A percentile compares a stretch with the other conserved stretches of the same genome.
phyloP scores from a whole-genome alignment of 1,284 basidiomycete species.

The Sporisorium graminicola region DNA sequence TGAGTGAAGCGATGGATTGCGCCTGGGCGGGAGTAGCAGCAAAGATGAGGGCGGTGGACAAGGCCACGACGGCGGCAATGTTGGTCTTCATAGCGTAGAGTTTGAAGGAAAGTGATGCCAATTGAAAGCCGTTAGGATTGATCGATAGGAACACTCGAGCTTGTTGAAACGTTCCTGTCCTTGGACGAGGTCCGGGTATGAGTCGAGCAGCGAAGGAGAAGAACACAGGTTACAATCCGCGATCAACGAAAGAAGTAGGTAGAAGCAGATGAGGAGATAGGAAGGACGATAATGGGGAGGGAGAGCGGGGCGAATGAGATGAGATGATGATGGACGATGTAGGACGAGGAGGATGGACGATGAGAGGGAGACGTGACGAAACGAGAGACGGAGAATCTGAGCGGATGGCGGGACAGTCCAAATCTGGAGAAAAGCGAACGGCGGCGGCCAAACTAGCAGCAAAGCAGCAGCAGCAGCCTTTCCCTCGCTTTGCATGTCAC shows the following conservation, averaged over 20 bases:
- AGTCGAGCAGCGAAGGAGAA: background rate
- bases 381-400: background rate
- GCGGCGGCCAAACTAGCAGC: background rate
- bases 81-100: slow-evolving; percentile 27
- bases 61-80: slow-evolving; percentile 24
- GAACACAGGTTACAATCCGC: background rate
- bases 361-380: background rate
- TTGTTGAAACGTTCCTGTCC: background rate
- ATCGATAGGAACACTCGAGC: background rate
- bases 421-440: too few species aligned
- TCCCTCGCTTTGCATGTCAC: background rate
- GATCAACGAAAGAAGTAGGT: background rate
- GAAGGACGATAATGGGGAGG: background rate
- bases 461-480: background rate
- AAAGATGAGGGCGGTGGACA: slow-evolving; percentile 37
- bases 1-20: slow-evolving; percentile 27
- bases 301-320: background rate
- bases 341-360: background rate
- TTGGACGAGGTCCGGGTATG: background rate
- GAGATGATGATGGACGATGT: slow-evolving; percentile 5
- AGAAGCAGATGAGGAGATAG: background rate
- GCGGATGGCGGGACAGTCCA: slow-evolving; percentile 1
- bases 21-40: slow-evolving; percentile 18
- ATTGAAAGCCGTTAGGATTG: too few species aligned
- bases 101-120: background rate